Evolutionary conservation across 352 stramenopile genomes (phyloP).

Genomic region (Phytophthora foliorum): DNA sequence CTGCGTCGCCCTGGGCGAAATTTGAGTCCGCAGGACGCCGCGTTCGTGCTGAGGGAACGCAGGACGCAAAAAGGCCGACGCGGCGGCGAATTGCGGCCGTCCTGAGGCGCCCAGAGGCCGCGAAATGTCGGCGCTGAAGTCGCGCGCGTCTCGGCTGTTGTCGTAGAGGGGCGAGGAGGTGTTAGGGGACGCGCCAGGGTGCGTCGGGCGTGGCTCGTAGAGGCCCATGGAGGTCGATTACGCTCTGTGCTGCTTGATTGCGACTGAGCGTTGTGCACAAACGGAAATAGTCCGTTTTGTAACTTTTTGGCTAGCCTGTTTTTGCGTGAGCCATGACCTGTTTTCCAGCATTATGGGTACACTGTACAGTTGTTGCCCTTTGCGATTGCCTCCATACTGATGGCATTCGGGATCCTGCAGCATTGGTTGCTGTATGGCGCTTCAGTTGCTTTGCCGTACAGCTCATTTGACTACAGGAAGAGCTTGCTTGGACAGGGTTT

Average conservation of each 20-base stretch:
- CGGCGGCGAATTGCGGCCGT: background rate
- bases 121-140: background rate
- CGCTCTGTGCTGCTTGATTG: slow-evolving; percentile 16
- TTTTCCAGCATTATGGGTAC: no score
- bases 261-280: slow-evolving; percentile 14
- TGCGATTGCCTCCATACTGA: no score
- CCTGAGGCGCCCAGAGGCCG: slow-evolving; percentile 2
- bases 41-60: slow-evolving; percentile 35
- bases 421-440: no score
- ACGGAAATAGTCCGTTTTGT: background rate
- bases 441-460: no score
- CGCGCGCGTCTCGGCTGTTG: background rate
- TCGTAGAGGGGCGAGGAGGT: slow-evolving; percentile 5
- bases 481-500: no score
- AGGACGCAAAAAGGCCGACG: slow-evolving; percentile 27
- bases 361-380: no score
- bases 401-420: no score
- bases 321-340: background rate
- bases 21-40: background rate
- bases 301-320: background rate
- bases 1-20: slow-evolving; percentile 12
- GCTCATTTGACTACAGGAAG: no score
- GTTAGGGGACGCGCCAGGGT: background rate
- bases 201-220: slow-evolving; percentile 2
- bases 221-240: slow-evolving; percentile 11